Conservation (phyloP, 2,329 filamentous ascomycete species). For the Aurifilum marmelostoma region DNA sequence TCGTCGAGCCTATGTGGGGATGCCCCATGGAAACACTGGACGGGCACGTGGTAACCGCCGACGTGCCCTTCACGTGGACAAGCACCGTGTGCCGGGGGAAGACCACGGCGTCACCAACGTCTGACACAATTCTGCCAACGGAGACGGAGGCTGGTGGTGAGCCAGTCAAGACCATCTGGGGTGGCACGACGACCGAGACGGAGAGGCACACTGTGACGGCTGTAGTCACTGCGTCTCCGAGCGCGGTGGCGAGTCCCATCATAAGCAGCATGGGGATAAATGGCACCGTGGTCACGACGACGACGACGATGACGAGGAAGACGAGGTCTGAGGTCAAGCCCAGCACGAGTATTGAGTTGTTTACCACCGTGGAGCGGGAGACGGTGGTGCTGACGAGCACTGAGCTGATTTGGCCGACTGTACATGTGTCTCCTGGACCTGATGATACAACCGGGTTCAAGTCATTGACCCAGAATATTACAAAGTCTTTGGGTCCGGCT, state of each 20-base stretch:
- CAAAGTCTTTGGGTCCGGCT: not conserved
- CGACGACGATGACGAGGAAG: not conserved
- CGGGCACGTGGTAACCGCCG: slow-evolving; percentile 14
- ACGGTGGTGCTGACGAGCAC: not conserved
- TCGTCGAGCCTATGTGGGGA: slow-evolving; percentile 32
- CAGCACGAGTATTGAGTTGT: not conserved
- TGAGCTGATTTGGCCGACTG: not conserved
- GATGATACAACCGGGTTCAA: not conserved
- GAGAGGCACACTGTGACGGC: not conserved
- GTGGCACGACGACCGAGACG: not conserved
- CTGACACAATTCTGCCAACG: not conserved
- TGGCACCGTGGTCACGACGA: not conserved
- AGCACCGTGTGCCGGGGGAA: slow-evolving; percentile 35
- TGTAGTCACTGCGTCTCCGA: not conserved
- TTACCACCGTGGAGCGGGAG: not conserved
- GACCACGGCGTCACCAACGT: slow-evolving; percentile 10
- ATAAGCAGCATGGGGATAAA: not conserved
- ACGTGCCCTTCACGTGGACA: slow-evolving; percentile 34
- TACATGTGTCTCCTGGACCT: not conserved
- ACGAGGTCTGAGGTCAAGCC: not conserved
- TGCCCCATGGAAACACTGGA: slow-evolving; percentile 36
- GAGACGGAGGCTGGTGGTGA: not conserved
- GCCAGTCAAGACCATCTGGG: not conserved
- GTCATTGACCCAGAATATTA: not conserved
- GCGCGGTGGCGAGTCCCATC: not conserved